Conservation (phyloP, 352 stramenopile genomes). For the Pythium insidiosum region DNA sequence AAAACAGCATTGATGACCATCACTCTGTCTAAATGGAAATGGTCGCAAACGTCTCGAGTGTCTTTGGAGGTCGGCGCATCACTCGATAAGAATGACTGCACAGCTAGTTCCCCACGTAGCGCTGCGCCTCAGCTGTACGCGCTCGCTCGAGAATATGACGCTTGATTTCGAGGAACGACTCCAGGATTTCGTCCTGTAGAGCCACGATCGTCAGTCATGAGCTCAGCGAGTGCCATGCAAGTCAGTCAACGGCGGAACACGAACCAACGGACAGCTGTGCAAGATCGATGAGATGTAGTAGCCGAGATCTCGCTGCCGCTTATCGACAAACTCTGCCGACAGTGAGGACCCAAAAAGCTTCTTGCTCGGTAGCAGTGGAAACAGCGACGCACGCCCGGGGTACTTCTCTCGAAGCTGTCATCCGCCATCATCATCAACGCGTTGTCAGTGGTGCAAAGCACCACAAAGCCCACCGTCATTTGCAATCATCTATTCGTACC, state of each 20-base stretch:
- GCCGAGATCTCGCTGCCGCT: slow-evolving; percentile 77
- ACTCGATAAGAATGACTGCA: too few relatives aligned
- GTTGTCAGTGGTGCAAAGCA: neutral
- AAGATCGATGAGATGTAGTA: slow-evolving; percentile 84
- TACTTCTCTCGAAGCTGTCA: slow-evolving; percentile 78
- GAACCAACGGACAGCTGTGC: slow-evolving; percentile 66
- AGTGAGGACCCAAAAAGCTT: slow-evolving; percentile 84
- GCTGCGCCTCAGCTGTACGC: slow-evolving; percentile 36
- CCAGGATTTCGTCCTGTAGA: slow-evolving; percentile 83
- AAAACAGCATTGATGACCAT: slow-evolving; percentile 17
- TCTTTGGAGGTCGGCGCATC: too few relatives aligned
- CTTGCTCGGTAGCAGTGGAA: slow-evolving; percentile 77
- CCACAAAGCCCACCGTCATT: neutral
- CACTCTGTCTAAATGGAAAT: too few relatives aligned
- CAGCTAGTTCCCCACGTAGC: too few relatives aligned
- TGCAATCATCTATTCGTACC: slow-evolving; percentile 19
- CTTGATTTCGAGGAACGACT: slow-evolving; percentile 86
- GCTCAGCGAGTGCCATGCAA: too few relatives aligned
- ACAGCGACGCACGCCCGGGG: slow-evolving; percentile 56
- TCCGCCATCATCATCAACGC: neutral
- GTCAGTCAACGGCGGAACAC: too few relatives aligned
- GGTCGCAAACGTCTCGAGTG: too few relatives aligned
- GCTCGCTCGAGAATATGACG: slow-evolving; percentile 70
- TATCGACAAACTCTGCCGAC: slow-evolving; percentile 81
- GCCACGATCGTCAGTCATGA: too few relatives aligned